Base-by-base conservation (phyloP, 1,284 basidiomycete genomes). In the Flammula alnicola region DNA sequence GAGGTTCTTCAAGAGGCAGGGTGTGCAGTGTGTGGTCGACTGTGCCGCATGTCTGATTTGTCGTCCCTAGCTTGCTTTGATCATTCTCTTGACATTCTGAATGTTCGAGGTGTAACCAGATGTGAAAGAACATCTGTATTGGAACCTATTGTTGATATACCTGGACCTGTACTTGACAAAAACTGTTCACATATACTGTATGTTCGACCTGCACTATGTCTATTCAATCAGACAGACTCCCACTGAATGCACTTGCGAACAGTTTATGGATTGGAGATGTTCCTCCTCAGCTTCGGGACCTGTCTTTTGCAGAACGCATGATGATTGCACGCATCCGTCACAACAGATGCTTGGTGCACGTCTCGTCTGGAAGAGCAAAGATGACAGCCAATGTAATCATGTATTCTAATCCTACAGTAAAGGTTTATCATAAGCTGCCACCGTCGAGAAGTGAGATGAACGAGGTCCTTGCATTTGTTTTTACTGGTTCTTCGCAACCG, bases 261-360 rank as follows among this genome's bases (percentile, higher is more conserved):
- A 67, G 69, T 2, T 42, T 73, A 2, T 76, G 73, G 73, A 19
- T 75, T 0, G 72, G 73, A 12, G 49, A 66, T 7, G 60, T 74
- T 1, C 73, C 72, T 1, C 2, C 42, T 17, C 52, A 60, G 12
- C 44, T 74, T 0, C 16, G 56, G 32, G 35, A 52, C 12, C 48
- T 75, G 14, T 60, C 44, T 2, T 70, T 62, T 48, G 56, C 61
- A 6, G 72, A 75, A 45, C 56, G 65, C 46, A 20, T 71, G 16
- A 30, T 74, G 2, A 57, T 75, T 8, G 49, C 70, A 1, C 38
- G 61, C 6, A 55, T 71, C 1, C 49, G 60, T 9, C 63, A 68
- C 25, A 72, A 64, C 45, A 35, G 44, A 6, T 69, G 65, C 52
- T 56, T 69, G 29, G 60, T 68, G 0, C 43, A 57, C 16, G 63